Percentiles rank a stretch among this genome's conserved stretches.
phyloP scores from a whole-genome alignment of 768 basidiomycete genomes.

The Tricholomella constricta region DNA sequence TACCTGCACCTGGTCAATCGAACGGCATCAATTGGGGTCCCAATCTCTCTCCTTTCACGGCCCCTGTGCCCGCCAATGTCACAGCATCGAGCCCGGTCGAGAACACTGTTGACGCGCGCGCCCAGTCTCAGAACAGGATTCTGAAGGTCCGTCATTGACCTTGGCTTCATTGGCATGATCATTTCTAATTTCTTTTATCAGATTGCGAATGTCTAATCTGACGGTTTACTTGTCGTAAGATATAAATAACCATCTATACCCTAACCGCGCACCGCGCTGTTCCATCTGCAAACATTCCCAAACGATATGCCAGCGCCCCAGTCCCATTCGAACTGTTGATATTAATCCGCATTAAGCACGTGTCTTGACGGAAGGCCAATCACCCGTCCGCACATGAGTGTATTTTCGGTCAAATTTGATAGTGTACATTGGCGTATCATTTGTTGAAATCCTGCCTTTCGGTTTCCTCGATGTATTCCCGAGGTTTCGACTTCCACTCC shows the following conservation, averaged over 20 bases:
- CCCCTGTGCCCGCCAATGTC: not conserved
- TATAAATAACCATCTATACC: not conserved
- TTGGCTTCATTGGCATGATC: not conserved
- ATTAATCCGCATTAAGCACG: not conserved
- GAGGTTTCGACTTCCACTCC: conserved; percentile 23
- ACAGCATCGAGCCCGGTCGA: not conserved
- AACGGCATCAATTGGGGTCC: conserved; percentile 9
- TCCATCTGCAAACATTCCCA: not conserved
- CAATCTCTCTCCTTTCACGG: conserved; percentile 6
- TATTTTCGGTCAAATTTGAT: not conserved
- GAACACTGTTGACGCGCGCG: not conserved
- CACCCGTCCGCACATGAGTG: not conserved
- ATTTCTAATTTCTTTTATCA: not conserved
- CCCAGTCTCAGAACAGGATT: conserved; percentile 3
- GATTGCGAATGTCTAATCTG: conserved; percentile 8
- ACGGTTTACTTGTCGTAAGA: not conserved
- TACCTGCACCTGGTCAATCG: not conserved
- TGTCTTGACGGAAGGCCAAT: not conserved
- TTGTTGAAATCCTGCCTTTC: conserved; percentile 1
- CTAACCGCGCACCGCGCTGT: not conserved
- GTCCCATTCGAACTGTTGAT: not conserved
- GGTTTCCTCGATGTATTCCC: not conserved
- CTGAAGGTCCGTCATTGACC: conserved; percentile 9
- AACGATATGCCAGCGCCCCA: no score
- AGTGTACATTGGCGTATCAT: not conserved